Percentiles rank a stretch among this genome's conserved stretches.
Conservation (phyloP, 305 asterid species). For the Fraxinus angustifolia region DNA sequence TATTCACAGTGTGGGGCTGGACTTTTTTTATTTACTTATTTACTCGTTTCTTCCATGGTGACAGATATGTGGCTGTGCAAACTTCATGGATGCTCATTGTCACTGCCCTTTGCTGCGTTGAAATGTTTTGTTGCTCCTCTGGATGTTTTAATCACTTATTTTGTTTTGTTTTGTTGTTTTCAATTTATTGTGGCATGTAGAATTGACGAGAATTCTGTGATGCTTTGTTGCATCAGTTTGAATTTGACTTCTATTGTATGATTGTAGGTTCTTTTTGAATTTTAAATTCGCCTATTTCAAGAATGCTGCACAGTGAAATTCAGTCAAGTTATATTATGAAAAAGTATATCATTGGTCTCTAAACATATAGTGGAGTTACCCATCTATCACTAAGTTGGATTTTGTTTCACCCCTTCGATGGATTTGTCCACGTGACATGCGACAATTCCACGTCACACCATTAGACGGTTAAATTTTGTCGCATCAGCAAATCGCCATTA, state of each 20-base stretch:
- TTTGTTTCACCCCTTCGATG: background rate
- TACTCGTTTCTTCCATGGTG: background rate
- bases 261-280: background rate
- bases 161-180: background rate
- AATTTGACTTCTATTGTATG: background rate
- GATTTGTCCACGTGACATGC: background rate
- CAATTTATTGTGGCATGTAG: background rate
- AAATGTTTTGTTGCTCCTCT: background rate
- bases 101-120: background rate
- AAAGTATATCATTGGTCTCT: background rate
- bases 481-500: background rate
- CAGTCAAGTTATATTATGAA: background rate
- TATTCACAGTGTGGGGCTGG: background rate
- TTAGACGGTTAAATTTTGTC: background rate
- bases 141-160: background rate
- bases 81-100: background rate
- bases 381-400: background rate
- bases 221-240: background rate
- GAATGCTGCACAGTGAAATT: background rate
- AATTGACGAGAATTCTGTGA: background rate
- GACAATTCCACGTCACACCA: background rate
- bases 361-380: background rate
- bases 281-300: background rate
- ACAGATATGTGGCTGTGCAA: background rate
- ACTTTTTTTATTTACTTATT: background rate